Percentiles rank a stretch among this genome's conserved stretches.
These are phyloP conservation scores for Boletus insuetus DNA, from an alignment of 768 basidiomycete species.

Conservation along the genomic window DNA sequence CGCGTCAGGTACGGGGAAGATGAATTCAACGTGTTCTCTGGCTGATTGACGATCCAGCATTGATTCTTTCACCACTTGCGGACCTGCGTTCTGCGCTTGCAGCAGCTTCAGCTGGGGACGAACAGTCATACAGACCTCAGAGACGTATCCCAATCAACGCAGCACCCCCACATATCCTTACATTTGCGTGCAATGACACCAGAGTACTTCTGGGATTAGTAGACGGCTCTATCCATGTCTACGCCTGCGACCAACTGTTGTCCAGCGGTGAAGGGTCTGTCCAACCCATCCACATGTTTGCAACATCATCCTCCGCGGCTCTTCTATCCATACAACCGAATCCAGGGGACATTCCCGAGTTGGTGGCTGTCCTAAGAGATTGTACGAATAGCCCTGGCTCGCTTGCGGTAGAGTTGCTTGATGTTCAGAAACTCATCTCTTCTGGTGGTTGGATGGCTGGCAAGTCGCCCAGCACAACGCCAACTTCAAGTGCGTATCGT, in stretches of 20 bases:
- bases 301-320: conserved; percentile 40
- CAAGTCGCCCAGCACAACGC: conserved; percentile 46
- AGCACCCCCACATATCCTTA: conserved; percentile 50
- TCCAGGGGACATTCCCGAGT: conserved; percentile 55
- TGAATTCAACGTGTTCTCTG: not conserved
- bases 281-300: conserved; percentile 48
- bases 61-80: conserved; percentile 58
- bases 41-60: conserved; percentile 35
- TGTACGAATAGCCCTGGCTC: conserved; percentile 30
- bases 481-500: conserved; percentile 54
- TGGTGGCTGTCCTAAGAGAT: conserved; percentile 58
- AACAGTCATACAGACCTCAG: conserved; percentile 48
- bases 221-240: conserved; percentile 59
- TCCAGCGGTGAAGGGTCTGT: conserved; percentile 42
- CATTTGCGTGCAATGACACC: conserved; percentile 59
- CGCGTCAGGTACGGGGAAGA: conserved; percentile 36
- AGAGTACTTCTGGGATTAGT: conserved; percentile 57
- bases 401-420: conserved; percentile 57
- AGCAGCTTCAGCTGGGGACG: conserved; percentile 37
- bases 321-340: conserved; percentile 61
- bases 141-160: conserved; percentile 45
- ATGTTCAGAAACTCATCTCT: conserved; percentile 47
- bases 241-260: conserved; percentile 53
- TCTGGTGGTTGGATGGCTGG: conserved; percentile 55
- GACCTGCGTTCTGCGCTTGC: conserved; percentile 57